Conservation (phyloP, 2,329 filamentous ascomycete species). For the Hypoxylon rubiginosum region DNA sequence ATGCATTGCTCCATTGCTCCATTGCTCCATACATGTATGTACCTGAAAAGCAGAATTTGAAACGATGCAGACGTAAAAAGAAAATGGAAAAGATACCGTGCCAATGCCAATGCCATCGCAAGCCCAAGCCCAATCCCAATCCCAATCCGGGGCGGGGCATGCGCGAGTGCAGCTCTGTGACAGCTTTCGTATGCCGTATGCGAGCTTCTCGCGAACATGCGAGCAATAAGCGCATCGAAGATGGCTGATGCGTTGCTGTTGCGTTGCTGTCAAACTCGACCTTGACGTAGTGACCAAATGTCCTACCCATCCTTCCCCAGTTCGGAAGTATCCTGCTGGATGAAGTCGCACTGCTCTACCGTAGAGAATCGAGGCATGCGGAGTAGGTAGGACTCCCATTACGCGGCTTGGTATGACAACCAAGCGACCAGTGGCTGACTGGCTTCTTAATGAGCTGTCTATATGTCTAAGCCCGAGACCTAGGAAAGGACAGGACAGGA, state of each 20-base stretch:
- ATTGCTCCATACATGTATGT: slow-evolving; percentile 11
- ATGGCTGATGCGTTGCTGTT: slow-evolving; percentile 31
- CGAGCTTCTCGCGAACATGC: slow-evolving; percentile 35
- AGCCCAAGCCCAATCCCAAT: slow-evolving; percentile 16
- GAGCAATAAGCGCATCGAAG: slow-evolving; percentile 31
- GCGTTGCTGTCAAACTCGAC: slow-evolving; percentile 39
- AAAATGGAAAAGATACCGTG: slow-evolving; percentile 30
- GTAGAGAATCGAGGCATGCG: slow-evolving; percentile 30
- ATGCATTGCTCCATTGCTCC: too few species aligned
- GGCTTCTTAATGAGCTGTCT: slow-evolving; percentile 20
- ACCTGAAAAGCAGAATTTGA: slow-evolving; percentile 33
- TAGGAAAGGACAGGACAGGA: background rate
- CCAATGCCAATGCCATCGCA: too few species aligned
- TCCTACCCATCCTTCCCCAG: slow-evolving; percentile 28
- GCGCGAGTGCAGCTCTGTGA: slow-evolving; percentile 24
- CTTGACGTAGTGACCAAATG: slow-evolving; percentile 34
- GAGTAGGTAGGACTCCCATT: slow-evolving; percentile 31
- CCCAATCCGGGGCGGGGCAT: slow-evolving; percentile 17
- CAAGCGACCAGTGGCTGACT: slow-evolving; percentile 31
- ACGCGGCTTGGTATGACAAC: slow-evolving; percentile 40
- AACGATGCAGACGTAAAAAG: slow-evolving; percentile 33
- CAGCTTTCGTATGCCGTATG: slow-evolving; percentile 28
- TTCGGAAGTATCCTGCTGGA: slow-evolving; percentile 39
- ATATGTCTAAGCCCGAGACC: slow-evolving; percentile 24
- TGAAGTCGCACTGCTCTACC: slow-evolving; percentile 34